Evolutionary conservation across 2,329 filamentous ascomycete species (phyloP), one percentile per base, ranked within the genome.

Genomic region (Ophiosphaerella herpotricha): DNA sequence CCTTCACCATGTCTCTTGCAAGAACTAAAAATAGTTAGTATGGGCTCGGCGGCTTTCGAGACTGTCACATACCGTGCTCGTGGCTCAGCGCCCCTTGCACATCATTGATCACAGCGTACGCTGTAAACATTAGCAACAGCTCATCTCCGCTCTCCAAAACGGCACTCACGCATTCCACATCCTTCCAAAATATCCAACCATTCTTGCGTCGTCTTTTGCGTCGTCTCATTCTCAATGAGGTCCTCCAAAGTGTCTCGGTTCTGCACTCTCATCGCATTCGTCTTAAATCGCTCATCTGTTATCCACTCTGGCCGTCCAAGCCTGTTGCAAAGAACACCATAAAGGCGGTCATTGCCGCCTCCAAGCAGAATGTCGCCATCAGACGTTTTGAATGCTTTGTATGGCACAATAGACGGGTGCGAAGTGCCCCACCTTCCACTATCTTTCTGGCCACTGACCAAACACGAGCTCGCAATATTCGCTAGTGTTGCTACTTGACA

Each of bases 381-480:
- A 2, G 73, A 73, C 2, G 85, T 87, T 64, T 82, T 80, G 74
- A 86, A 99, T 0, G 91, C 90, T 64, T 88, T 87, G 73, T 99
- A 99, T 0, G 94, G 94, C 0, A 99, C 94, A 69, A 99, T 97
- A 0, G 91, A 96, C n/a, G 93, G 94, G 79, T 99, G 94, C 37
- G 93, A 93, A 3, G 94, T 99, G 6, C 94, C 94, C 93, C 94
- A 97, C 57, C 94, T 82, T 0, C 94, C 94, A 0, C 86, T 84
- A 70, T 99, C 94, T 60, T 87, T 88, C 73, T 96, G 77, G 2
- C 92, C 92, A 62, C 89, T 95, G 55, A 97, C 88, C 36, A 99
- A 78, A 52, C 88, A 91, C 52, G 91, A 96, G 69, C 90, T 96
- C 7, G 93, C 94, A 66, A 99, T 91, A 70, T 97, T 99, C n/a